Base-by-base conservation (phyloP, 2,329 filamentous ascomycete species). In the Colletotrichum gigasporum region DNA sequence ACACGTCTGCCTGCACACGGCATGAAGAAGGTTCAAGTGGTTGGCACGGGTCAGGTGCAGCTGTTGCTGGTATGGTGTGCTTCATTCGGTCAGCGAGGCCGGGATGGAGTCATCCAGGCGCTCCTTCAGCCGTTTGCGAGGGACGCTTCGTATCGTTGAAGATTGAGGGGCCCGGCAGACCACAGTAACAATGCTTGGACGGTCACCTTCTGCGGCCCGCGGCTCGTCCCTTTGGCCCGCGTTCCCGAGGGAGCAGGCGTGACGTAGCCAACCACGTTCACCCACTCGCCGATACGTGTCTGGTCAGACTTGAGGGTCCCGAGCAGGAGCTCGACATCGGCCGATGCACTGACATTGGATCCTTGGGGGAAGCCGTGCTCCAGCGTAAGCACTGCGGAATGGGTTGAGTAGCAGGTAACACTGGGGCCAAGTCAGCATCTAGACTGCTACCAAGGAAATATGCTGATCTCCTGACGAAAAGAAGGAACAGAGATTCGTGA, bases 191-290 rank as follows among this genome's bases (percentile, higher is more conserved):
- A 75, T 1, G 92, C 93, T 73, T 97, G 92, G 16, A 97, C 80
- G 60, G 79, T 72, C 26, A 84, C 76, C 55, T 67, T 66, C 14
- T 68, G 62, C 50, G 48, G 61, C 50, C 62, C 65, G 51, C 45
- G 24, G 52, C 22, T 39, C 65, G 48, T 60, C 35, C 50, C 54
- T 53, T 47, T 63, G 44, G 56, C 35, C 65, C 52, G 42, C 16
- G 50, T 58, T 37, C 63, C 45, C 45, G 41, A 9, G 28, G 50
- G 45, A 24, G 34, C 53, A 42, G 74, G 73, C 39, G 81, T 83
- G 56, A 94, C 82, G 74, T 96, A 96, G 5, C 94, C 95, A 68
- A 97, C 87, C 3, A 97, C 84, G 74, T 97, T 97, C 51, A 97
- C 78, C 94, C 94, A 97, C 64, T 90, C 85, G n/a, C 95, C 95